Conservation (phyloP, 2,329 filamentous ascomycete species). For the Gyromitra esculenta region DNA sequence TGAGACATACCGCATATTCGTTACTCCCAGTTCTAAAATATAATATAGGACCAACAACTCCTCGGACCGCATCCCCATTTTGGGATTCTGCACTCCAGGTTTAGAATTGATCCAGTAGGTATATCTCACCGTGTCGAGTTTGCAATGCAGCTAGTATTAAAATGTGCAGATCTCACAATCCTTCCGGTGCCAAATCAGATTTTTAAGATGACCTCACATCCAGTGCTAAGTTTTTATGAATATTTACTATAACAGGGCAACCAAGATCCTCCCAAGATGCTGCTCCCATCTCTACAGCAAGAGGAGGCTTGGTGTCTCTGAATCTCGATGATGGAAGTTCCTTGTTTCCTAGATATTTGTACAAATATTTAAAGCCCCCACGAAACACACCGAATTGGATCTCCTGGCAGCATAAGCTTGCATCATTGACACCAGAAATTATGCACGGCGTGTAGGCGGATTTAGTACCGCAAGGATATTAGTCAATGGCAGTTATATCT, state of each 20-base stretch:
- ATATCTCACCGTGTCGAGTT: slow-evolving; percentile 7
- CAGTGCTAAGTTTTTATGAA: background rate
- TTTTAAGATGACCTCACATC: background rate
- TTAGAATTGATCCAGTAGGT: slow-evolving; percentile 1
- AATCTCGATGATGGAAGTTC: background rate
- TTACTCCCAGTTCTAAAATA: background rate
- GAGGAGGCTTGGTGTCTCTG: background rate
- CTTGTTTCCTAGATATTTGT: background rate
- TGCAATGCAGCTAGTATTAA: background rate
- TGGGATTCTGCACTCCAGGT: slow-evolving; percentile 1
- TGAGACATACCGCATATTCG: slow-evolving; percentile 8
- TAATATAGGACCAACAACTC: background rate
- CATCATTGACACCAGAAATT: slow-evolving; percentile 12
- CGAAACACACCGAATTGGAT: background rate
- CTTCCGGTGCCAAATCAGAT: background rate
- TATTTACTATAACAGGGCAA: background rate
- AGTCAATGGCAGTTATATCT: background rate
- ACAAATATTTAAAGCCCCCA: slow-evolving; percentile 8
- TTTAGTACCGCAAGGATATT: background rate
- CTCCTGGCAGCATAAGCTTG: background rate
- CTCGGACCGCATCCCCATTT: background rate
- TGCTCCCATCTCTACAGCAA: background rate
- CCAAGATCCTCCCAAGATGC: background rate
- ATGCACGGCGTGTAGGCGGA: background rate
- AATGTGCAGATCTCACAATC: background rate